Conservation (phyloP, 2,329 filamentous ascomycete genomes). For the Cercospora sojina region DNA sequence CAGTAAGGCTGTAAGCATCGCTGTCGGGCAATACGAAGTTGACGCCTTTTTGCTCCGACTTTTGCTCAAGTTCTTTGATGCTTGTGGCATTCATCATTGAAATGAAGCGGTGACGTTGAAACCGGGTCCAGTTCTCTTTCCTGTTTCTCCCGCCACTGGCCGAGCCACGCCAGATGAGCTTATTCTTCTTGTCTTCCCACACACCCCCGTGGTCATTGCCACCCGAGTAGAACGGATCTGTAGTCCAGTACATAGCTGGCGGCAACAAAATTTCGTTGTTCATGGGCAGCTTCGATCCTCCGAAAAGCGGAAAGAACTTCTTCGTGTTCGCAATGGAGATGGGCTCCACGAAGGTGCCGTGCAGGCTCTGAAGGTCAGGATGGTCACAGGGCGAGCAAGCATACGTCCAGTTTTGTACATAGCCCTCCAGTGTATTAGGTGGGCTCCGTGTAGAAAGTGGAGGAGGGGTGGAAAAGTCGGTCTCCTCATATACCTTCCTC, state of each 20-base stretch:
- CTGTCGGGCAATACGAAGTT: constrained; percentile 44
- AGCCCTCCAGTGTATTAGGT: constrained; percentile 44
- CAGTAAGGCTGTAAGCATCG: constrained; percentile 41
- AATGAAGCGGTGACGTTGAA: constrained; percentile 74
- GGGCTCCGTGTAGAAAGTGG: constrained; percentile 36
- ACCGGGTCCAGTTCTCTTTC: constrained; percentile 64
- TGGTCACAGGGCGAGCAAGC: constrained; percentile 49
- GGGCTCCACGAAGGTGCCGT: constrained; percentile 52
- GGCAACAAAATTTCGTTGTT: constrained; percentile 56
- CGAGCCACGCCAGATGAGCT: constrained; percentile 50
- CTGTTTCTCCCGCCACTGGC: constrained; percentile 51
- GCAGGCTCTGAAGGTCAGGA: constrained; percentile 46
- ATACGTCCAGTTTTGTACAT: constrained; percentile 50
- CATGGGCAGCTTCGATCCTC: constrained; percentile 51
- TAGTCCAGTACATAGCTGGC: constrained; percentile 51
- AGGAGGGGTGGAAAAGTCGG: constrained; percentile 42
- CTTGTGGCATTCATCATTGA: constrained; percentile 68
- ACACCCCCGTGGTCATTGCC: constrained; percentile 40
- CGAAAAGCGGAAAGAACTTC: constrained; percentile 51
- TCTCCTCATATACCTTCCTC: constrained; percentile 37
- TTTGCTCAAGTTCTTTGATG: constrained; percentile 51
- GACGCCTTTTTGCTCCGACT: constrained; percentile 35
- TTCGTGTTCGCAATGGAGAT: constrained; percentile 47
- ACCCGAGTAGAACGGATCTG: constrained; percentile 46
- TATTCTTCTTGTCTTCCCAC: constrained; percentile 47